These are phyloP conservation scores for Takashimella koratensis DNA, from an alignment of 1,284 basidiomycete genomes.

Conservation along the genomic window DNA sequence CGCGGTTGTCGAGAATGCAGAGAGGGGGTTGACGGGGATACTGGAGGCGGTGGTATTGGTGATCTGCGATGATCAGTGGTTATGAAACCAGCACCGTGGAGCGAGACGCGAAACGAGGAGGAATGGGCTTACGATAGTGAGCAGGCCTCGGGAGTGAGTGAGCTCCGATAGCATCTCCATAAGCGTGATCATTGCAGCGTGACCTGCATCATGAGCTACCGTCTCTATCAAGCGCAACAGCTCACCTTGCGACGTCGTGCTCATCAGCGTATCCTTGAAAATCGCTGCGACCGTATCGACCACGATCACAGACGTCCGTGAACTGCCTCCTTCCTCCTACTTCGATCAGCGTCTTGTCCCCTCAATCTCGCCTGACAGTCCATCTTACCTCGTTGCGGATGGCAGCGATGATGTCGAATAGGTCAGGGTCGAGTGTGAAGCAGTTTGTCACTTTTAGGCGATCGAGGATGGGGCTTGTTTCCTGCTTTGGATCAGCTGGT, in stretches of 20 bases:
- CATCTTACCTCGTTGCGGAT: slow-evolving; percentile 8
- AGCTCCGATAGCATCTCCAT: slow-evolving; percentile 39
- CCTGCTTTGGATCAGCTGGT: no score
- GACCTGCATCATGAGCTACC: slow-evolving; percentile 26
- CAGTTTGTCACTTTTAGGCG: slow-evolving; percentile 31
- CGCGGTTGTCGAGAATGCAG: slow-evolving; percentile 38
- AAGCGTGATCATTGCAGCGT: slow-evolving; percentile 42
- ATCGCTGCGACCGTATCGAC: slow-evolving; percentile 38
- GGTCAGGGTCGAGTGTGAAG: slow-evolving; percentile 37
- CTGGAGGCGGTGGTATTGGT: slow-evolving; percentile 31
- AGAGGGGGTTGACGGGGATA: slow-evolving; percentile 35
- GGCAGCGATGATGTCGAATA: slow-evolving; percentile 20
- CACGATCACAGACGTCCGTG: slow-evolving; percentile 24
- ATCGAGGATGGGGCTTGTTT: slow-evolving; percentile 17
- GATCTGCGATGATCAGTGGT: slow-evolving; percentile 25
- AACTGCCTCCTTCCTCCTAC: neutral
- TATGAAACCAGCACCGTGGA: no score
- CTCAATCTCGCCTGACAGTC: neutral
- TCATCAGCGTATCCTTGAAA: slow-evolving; percentile 38
- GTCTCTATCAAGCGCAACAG: neutral
- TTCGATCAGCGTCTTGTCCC: no score
- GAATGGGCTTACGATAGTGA: slow-evolving; percentile 26
- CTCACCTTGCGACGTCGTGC: slow-evolving; percentile 39
- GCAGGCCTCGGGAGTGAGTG: slow-evolving; percentile 23
- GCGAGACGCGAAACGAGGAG: neutral